These are phyloP conservation scores for baker's yeast (Saccharomyces cerevisiae) DNA, from an alignment of 805 yeast genomes.

Conservation along the genomic window DNA sequence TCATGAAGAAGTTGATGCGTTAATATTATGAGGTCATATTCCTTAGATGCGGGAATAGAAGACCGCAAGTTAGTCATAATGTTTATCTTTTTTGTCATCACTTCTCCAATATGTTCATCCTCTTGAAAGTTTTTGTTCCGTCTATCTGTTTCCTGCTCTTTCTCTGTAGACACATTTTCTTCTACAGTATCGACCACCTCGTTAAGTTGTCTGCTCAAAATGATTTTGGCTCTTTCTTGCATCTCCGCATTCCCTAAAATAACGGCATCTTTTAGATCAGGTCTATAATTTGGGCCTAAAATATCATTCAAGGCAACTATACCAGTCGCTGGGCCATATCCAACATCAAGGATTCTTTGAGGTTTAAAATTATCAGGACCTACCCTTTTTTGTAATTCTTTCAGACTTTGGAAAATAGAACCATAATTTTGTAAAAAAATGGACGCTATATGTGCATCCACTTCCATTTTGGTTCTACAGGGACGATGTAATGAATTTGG, in stretches of 20 bases:
- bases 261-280: constrained; percentile 60
- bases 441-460: constrained; percentile 75
- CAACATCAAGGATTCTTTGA: constrained; percentile 60
- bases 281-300: constrained; percentile 52
- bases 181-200: constrained; percentile 32
- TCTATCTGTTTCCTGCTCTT: constrained; percentile 9
- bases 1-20: constrained; percentile 66
- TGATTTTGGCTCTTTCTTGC: constrained; percentile 70
- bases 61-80: constrained; percentile 50
- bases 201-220: constrained; percentile 60
- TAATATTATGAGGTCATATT: constrained; percentile 76
- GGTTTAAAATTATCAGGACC: constrained; percentile 54
- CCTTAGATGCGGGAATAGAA: constrained; percentile 40
- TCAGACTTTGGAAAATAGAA: constrained; percentile 52
- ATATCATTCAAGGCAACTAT: constrained; percentile 75
- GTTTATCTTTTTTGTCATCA: constrained; percentile 48
- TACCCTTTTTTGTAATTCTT: constrained; percentile 53
- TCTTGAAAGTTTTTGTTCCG: constrained; percentile 18
- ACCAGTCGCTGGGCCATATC: constrained; percentile 90
- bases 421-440: constrained; percentile 77
- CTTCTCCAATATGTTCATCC: constrained; percentile 40
- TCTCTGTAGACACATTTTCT: constrained; percentile 4
- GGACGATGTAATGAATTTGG: constrained; percentile 45
- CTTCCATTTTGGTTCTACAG: constrained; percentile 40
- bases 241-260: constrained; percentile 64